These are phyloP conservation scores for Hygrophoropsis aurantiaca DNA, from an alignment of 768 basidiomycete genomes.

Conservation along the genomic window DNA sequence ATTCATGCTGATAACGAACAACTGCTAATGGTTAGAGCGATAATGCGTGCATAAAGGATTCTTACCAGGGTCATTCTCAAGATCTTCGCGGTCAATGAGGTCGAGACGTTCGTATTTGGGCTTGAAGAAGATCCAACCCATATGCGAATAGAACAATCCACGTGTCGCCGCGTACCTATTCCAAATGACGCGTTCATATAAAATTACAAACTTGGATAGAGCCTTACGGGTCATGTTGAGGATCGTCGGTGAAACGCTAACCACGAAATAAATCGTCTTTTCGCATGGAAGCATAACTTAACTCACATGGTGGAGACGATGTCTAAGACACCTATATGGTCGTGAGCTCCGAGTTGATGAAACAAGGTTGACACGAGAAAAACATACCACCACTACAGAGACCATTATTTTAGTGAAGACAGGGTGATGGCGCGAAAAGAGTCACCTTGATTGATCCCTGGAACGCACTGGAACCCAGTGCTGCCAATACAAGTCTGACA, in stretches of 20 bases:
- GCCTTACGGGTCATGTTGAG: conserved; percentile 62
- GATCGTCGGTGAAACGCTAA: conserved; percentile 71
- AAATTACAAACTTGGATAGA: neutral
- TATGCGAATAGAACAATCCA: conserved; percentile 74
- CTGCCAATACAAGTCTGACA: conserved; percentile 58
- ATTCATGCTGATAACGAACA: conserved; percentile 67
- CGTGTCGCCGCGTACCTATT: conserved; percentile 69
- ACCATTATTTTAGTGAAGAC: neutral
- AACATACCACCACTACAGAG: conserved; percentile 51
- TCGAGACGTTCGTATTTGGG: conserved; percentile 62
- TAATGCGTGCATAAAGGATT: conserved; percentile 1
- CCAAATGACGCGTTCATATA: neutral
- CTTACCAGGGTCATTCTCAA: conserved; percentile 68
- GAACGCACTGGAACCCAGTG: conserved; percentile 70
- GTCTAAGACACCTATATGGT: conserved; percentile 58
- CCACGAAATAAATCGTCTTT: conserved; percentile 1
- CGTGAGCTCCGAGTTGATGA: neutral
- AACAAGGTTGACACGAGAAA: neutral
- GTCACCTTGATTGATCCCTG: conserved; percentile 78
- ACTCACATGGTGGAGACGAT: conserved; percentile 72
- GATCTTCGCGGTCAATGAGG: conserved; percentile 64
- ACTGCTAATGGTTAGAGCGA: conserved; percentile 39
- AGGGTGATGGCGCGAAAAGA: conserved; percentile 6
- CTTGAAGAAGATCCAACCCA: conserved; percentile 87
- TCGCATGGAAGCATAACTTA: conserved; percentile 1